Evolutionary conservation across 768 basidiomycete genomes (phyloP).

Genomic region (Lactarius evosmus): DNA sequence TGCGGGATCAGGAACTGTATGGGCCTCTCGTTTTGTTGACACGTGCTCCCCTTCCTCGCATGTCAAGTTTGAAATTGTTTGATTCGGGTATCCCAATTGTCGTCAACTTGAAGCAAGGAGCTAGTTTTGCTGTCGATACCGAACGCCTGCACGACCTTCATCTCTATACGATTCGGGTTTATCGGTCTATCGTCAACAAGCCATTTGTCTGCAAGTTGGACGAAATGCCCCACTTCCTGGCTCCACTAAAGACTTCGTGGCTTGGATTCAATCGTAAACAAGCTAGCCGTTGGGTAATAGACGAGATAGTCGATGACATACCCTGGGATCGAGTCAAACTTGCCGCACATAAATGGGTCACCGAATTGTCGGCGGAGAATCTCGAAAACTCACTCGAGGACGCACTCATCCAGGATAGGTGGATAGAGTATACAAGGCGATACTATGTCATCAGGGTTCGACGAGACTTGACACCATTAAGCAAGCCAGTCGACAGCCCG

Average conservation of each 20-base stretch:
- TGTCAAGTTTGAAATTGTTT: slow-evolving; percentile 59
- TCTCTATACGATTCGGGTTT: slow-evolving; percentile 61
- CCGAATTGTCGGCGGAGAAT: slow-evolving; percentile 43
- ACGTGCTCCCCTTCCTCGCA: slow-evolving; percentile 57
- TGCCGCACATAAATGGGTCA: slow-evolving; percentile 52
- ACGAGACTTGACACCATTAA: slow-evolving; percentile 67
- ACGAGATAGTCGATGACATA: slow-evolving; percentile 46
- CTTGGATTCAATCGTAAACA: slow-evolving; percentile 28
- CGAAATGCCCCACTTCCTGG: slow-evolving; percentile 62
- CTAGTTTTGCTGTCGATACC: slow-evolving; percentile 48
- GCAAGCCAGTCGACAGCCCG: slow-evolving; percentile 60
- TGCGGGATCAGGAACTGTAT: slow-evolving; percentile 39
- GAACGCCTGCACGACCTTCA: slow-evolving; percentile 49
- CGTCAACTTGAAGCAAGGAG: slow-evolving; percentile 45
- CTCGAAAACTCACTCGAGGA: slow-evolving; percentile 43
- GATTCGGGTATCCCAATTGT: slow-evolving; percentile 45
- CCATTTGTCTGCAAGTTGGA: slow-evolving; percentile 53
- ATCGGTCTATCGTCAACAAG: slow-evolving; percentile 64
- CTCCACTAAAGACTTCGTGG: slow-evolving; percentile 52
- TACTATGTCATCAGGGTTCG: slow-evolving; percentile 58
- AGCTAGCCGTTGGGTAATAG: slow-evolving; percentile 32
- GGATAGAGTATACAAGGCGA: slow-evolving; percentile 71
- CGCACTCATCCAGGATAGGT: slow-evolving; percentile 70
- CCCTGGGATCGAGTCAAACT: slow-evolving; percentile 60
- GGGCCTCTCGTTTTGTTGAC: slow-evolving; percentile 66